Percentiles rank a stretch among this genome's conserved stretches.
phyloP scores from a whole-genome alignment of 768 basidiomycete species.

The Phlegmacium glaucopus region DNA sequence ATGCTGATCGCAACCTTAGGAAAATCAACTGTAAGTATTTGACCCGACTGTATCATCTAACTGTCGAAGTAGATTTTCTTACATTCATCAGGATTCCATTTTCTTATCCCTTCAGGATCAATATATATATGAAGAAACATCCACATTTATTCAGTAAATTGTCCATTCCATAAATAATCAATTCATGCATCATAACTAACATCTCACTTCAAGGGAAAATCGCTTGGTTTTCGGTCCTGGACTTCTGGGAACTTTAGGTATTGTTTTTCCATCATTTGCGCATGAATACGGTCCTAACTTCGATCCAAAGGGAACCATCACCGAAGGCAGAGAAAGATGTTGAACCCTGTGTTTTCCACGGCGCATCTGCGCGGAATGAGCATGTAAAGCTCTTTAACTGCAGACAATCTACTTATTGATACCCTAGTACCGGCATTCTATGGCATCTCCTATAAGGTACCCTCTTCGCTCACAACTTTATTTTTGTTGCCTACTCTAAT shows the following conservation, averaged over 20 bases:
- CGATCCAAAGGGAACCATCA: conserved; percentile 37
- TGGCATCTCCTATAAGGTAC: conserved; percentile 27
- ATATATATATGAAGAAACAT: conserved; percentile 24
- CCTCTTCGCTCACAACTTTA: neutral
- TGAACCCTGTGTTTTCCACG: conserved; percentile 39
- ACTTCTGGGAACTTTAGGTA: conserved; percentile 21
- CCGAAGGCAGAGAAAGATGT: conserved; percentile 34
- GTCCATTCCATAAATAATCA: too few species aligned
- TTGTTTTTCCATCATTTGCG: neutral
- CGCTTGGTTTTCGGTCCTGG: conserved; percentile 17
- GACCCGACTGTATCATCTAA: conserved; percentile 43
- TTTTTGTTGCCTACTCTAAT: neutral
- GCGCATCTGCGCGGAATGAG: conserved; percentile 35
- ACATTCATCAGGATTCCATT: neutral
- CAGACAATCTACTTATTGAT: neutral
- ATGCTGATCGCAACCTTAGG: conserved; percentile 12
- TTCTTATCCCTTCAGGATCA: conserved; percentile 23
- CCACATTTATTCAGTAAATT: conserved; percentile 19
- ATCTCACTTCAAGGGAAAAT: conserved; percentile 11
- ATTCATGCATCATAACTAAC: neutral
- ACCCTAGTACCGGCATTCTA: conserved; percentile 34
- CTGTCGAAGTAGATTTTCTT: conserved; percentile 36
- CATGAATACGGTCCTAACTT: neutral
- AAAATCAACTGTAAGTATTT: conserved; percentile 35
- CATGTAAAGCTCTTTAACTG: conserved; percentile 4